Evolutionary conservation across 83 land plant genomes (phyloP).

Genomic region (Larix sibirica): DNA sequence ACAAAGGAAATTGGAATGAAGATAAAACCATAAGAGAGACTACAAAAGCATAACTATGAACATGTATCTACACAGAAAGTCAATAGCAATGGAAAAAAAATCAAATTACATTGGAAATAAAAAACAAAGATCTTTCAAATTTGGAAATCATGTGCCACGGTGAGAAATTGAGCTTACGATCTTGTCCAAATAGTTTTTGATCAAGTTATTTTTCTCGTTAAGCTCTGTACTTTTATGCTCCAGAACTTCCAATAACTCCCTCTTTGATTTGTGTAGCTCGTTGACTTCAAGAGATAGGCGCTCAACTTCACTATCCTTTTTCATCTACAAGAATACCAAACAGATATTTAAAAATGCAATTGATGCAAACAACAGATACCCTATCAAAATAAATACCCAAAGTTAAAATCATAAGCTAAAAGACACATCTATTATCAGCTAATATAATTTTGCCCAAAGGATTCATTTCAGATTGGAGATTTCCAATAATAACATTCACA

Average conservation of each 20-base stretch:
- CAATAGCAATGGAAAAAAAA: too few relatives aligned
- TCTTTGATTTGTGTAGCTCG: constrained; percentile 71
- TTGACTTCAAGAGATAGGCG: constrained; percentile 52
- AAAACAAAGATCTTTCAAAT: too few relatives aligned
- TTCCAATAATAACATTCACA: too few relatives aligned
- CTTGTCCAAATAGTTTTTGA: constrained; percentile 74
- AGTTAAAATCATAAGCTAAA: neutral
- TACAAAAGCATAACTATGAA: too few relatives aligned
- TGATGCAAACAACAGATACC: constrained; percentile 23
- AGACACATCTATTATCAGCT: too few relatives aligned
- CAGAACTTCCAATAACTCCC: constrained; percentile 72
- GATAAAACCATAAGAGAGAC: too few relatives aligned
- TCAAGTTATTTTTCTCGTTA: constrained; percentile 68
- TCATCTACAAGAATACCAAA: constrained; percentile 41
- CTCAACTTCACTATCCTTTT: constrained; percentile 74
- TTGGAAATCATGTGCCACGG: too few relatives aligned
- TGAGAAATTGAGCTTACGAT: constrained; percentile 54
- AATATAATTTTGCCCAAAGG: too few relatives aligned
- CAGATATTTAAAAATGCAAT: neutral
- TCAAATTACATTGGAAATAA: neutral
- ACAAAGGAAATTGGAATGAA: too few relatives aligned
- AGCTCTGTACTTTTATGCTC: constrained; percentile 80
- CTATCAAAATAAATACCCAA: neutral
- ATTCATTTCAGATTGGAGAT: too few relatives aligned
- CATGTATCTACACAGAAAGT: too few relatives aligned